Percentiles rank a stretch among this genome's conserved stretches.
Conservation (phyloP, 805 yeast genomes). For the Allodekkera sacchari region DNA sequence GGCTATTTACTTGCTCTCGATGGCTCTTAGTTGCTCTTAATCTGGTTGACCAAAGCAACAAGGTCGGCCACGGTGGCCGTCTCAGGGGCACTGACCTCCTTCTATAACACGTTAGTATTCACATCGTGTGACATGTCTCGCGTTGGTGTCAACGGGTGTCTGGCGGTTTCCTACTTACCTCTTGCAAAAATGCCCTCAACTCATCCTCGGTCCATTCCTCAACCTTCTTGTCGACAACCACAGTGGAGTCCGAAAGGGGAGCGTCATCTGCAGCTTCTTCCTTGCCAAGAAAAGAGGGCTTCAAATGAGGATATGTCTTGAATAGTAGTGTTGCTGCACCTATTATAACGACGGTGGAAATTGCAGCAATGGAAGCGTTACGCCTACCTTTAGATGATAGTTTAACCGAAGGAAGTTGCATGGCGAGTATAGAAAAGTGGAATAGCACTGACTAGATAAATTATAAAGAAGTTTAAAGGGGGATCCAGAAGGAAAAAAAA, state of each 20-base stretch:
- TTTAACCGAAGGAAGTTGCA: no score
- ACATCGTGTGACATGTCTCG: no score
- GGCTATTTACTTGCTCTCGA: background rate
- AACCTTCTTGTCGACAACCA: conserved; percentile 15
- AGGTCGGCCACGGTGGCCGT: conserved; percentile 30
- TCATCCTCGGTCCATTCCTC: conserved; percentile 27
- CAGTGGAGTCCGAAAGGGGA: conserved; percentile 16
- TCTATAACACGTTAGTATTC: conserved; percentile 8
- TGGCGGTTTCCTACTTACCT: conserved; percentile 12
- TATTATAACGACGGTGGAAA: conserved; percentile 33
- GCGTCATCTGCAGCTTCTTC: conserved; percentile 2
- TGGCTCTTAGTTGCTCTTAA: background rate
- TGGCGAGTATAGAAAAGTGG: no score
- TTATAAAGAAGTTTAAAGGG: no score
- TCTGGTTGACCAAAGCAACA: conserved; percentile 5
- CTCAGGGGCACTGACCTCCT: conserved; percentile 34
- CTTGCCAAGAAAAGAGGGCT: conserved; percentile 8
- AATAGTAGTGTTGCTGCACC: conserved; percentile 35
- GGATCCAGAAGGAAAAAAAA: no score
- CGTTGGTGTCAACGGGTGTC: no score
- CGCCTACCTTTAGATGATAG: no score
- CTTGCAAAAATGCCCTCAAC: conserved; percentile 21
- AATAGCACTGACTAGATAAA: no score
- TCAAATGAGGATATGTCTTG: conserved; percentile 43
- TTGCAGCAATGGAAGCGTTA: conserved; percentile 29